Base-by-base conservation (phyloP, 1,139 yeast genomes). In the Casaregolazyma suthepensis region DNA sequence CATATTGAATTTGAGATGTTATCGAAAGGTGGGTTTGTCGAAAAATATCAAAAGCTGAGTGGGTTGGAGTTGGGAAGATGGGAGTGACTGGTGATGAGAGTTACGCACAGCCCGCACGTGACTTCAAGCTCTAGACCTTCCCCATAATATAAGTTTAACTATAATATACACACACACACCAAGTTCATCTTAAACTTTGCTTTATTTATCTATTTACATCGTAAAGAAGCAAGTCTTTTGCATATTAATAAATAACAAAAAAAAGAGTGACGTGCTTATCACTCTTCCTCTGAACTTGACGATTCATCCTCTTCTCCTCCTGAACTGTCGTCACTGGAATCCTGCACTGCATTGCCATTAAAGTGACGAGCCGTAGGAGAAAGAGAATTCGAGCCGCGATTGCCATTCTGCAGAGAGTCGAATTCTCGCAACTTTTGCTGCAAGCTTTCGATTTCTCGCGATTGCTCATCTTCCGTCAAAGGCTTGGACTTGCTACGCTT, bases 361-460 rank as follows among this genome's bases (percentile, higher is more conserved):
- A 29, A 46, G 17, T 45, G 46, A 23, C 26, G 45, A 20, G 51
- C 46, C 13, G 48, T 50, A 26, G 47, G 38, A 42, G 45, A 50
- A 12, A 55, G 55, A 22, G 58, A 45, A 26, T 37, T 52, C 3
- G 56, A 55, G 37, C 43, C 23, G 40, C 40, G 40, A 37, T 56
- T 54, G 10, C 61, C 64, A 50, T 60, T 65, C 50, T 61, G 61
- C 31, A 57, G 64, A 53, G 60, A 80, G 60, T 87, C 89, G 67
- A 90, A 83, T 63, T 87, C 82, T 55, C 87, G 88, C 61, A 91
- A 76, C 71, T 88, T 91, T 68, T 83, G 83, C 71, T 87, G 87
- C 69, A 91, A 80, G 66, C 84, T 85, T 66, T 87, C 96, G 66
- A 91, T 85, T 71, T 89, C 89, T 63, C 86, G 85, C 47, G 80